phyloP scores from a whole-genome alignment of 1,284 basidiomycete genomes.

The Irpex rosettiformis region DNA sequence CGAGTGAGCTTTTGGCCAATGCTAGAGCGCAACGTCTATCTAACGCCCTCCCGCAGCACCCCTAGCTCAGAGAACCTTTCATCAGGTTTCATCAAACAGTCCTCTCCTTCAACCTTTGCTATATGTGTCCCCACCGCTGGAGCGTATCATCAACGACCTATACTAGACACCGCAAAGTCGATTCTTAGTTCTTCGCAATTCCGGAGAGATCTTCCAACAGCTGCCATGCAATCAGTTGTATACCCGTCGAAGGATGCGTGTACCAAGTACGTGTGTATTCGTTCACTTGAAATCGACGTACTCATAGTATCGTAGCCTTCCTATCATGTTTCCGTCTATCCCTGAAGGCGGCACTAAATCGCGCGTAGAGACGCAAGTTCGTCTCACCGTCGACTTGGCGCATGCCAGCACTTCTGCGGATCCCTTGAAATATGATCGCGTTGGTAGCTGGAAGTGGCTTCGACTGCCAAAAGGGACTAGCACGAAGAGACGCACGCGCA shows the following conservation, averaged over 20 bases:
- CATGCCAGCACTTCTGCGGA: conserved; percentile 57
- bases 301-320: conserved; percentile 44
- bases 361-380: conserved; percentile 90
- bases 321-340: conserved; percentile 81
- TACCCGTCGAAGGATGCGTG: conserved; percentile 70
- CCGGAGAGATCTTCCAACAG: conserved; percentile 43
- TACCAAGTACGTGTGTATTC: conserved; percentile 47
- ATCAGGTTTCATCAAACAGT: conserved; percentile 26
- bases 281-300: conserved; percentile 2
- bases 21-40: conserved; percentile 6
- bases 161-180: conserved; percentile 41
- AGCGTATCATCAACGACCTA: conserved; percentile 8
- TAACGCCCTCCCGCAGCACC: conserved; percentile 11
- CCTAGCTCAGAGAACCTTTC: conserved; percentile 19
- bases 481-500: conserved; percentile 79
- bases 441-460: conserved; percentile 84
- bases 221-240: conserved; percentile 53
- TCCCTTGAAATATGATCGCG: conserved; percentile 61
- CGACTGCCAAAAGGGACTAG: conserved; percentile 74
- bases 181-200: conserved; percentile 55
- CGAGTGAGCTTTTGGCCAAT: conserved; percentile 46
- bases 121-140: conserved; percentile 8
- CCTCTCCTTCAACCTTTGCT: conserved; percentile 17
- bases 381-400: conserved; percentile 75
- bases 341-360: conserved; percentile 88